A percentile compares a stretch with the other conserved stretches of the same genome.
These are phyloP conservation scores for Podospora fimiseda DNA, from an alignment of 495 filamentous ascomycete species.

Conservation along the genomic window DNA sequence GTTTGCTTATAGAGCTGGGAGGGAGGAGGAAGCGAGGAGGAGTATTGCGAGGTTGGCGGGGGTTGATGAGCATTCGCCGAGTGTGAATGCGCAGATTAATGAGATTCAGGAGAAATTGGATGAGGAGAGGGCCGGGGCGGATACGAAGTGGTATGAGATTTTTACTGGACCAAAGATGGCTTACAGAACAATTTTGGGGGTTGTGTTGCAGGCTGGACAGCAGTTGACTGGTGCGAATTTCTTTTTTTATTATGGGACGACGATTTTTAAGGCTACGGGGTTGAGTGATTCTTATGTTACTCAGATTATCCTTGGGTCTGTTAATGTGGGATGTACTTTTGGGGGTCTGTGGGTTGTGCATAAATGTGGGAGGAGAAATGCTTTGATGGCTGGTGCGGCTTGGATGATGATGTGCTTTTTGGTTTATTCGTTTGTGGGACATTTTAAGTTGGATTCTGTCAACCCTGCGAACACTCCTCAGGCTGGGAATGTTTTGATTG, in stretches of 20 bases:
- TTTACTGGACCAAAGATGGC: conserved; percentile 68
- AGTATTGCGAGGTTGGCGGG: conserved; percentile 70
- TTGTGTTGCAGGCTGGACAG: conserved; percentile 65
- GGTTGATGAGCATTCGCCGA: conserved; percentile 54
- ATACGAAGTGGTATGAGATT: conserved; percentile 57
- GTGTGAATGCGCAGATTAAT: conserved; percentile 62
- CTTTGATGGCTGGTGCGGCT: conserved; percentile 57
- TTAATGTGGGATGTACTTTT: conserved; percentile 70
- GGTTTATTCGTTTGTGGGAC: conserved; percentile 67
- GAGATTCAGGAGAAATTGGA: conserved; percentile 65
- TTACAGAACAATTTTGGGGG: conserved; percentile 63
- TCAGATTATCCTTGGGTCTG: conserved; percentile 65
- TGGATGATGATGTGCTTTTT: conserved; percentile 70
- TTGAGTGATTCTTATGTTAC: conserved; percentile 63
- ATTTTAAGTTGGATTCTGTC: conserved; percentile 47
- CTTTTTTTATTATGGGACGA: conserved; percentile 78
- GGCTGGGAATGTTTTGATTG: conserved; percentile 67
- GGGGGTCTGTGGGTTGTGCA: conserved; percentile 69
- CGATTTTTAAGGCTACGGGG: conserved; percentile 63
- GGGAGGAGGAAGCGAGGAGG: conserved; percentile 55
- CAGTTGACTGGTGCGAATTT: conserved; percentile 71
- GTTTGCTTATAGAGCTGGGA: conserved; percentile 59
- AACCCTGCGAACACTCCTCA: conserved; percentile 46
- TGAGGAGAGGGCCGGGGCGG: conserved; percentile 54
- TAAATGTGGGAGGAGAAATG: conserved; percentile 60